phyloP scores from a whole-genome alignment of 2,329 filamentous ascomycete species.

The Hymenoscyphus infarciens region DNA sequence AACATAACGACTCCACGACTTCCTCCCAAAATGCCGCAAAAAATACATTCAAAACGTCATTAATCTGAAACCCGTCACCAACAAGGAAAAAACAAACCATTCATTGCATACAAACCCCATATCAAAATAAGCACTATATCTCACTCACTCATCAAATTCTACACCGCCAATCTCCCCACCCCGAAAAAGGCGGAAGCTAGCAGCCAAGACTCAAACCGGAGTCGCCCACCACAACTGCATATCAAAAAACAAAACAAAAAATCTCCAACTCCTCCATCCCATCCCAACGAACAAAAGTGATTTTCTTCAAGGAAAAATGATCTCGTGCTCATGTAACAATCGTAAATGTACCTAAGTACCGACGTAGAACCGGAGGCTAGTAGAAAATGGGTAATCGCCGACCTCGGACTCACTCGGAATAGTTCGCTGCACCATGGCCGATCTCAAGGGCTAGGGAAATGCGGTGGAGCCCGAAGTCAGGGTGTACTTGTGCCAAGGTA shows the following conservation, averaged over 20 bases:
- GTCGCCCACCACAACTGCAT: background rate
- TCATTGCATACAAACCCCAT: no score
- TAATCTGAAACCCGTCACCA: no score
- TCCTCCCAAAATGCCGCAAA: no score
- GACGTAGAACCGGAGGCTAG: background rate
- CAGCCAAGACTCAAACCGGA: background rate
- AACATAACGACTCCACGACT: no score
- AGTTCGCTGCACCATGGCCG: background rate
- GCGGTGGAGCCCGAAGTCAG: background rate
- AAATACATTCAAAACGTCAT: no score
- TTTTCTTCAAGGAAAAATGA: background rate
- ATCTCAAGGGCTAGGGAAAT: background rate
- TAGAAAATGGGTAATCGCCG: background rate
- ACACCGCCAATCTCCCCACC: background rate
- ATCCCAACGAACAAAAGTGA: background rate
- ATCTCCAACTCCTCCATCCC: background rate
- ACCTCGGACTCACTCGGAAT: conserved; percentile 1
- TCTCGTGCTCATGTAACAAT: conserved; percentile 1
- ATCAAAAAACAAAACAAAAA: background rate
- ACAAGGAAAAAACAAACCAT: no score
- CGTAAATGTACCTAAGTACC: background rate
- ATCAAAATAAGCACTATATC: background rate
- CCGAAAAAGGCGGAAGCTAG: background rate
- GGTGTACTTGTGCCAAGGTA: background rate
- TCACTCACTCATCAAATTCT: background rate